These are phyloP conservation scores for Trichoderma asperellum DNA, from an alignment of 2,329 filamentous ascomycete species.

Conservation along the genomic window DNA sequence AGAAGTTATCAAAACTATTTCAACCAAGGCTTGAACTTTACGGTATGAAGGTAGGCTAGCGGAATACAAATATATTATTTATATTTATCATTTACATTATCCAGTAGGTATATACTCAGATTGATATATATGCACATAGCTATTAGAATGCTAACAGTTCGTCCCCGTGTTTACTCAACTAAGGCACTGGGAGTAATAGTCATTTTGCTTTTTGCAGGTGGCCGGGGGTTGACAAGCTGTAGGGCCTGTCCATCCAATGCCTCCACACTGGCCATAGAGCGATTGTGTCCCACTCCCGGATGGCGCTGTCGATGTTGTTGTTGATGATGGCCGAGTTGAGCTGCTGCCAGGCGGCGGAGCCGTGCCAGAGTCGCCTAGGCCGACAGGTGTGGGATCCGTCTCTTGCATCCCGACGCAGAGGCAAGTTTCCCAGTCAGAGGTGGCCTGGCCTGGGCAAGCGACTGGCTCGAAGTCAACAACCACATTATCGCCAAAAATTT, in stretches of 20 bases:
- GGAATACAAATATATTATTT: neutral
- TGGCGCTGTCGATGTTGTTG: neutral
- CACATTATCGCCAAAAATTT: conserved; percentile 18
- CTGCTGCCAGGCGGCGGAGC: neutral
- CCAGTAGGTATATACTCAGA: neutral
- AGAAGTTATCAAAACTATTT: neutral
- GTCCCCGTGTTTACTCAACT: neutral
- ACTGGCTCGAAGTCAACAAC: conserved; percentile 23
- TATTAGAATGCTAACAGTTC: neutral
- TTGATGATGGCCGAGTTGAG: neutral
- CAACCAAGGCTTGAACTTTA: too few relatives aligned
- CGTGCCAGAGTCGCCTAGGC: neutral
- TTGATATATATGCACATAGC: neutral
- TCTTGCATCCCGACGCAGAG: conserved; percentile 10
- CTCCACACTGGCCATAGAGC: conserved; percentile 46
- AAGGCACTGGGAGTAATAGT: conserved; percentile 23
- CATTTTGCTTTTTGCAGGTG: conserved; percentile 43
- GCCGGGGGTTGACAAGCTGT: conserved; percentile 43
- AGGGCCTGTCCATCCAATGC: conserved; percentile 43
- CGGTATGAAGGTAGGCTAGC: too few relatives aligned
- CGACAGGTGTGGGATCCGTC: conserved; percentile 6
- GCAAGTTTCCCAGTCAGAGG: conserved; percentile 9
- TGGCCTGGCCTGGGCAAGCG: conserved; percentile 12
- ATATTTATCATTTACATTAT: neutral
- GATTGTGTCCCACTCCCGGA: conserved; percentile 4